Evolutionary conservation across 306 rosid genomes (phyloP).

Genomic region (Castanospermum australe): DNA sequence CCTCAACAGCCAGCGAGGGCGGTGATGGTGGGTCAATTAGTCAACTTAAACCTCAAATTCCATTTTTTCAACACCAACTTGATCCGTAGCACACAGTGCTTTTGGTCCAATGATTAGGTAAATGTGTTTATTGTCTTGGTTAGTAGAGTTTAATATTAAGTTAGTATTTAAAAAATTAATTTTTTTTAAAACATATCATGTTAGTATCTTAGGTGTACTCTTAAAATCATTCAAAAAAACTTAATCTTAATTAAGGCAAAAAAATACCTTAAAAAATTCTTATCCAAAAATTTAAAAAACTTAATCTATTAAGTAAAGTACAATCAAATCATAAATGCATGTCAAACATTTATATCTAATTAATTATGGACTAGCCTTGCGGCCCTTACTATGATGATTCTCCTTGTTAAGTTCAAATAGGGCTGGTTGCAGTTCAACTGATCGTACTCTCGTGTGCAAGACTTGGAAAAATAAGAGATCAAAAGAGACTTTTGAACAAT

Average conservation of each 20-base stretch:
- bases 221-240: no score
- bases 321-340: background rate
- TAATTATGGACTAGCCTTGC: background rate
- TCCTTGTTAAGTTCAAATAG: background rate
- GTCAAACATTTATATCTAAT: background rate
- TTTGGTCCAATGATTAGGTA: no score
- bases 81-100: no score
- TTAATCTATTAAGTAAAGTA: no score
- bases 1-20: background rate
- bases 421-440: background rate
- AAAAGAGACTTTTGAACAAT: background rate
- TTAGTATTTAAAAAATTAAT: no score
- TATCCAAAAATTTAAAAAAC: no score
- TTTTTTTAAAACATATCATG: no score
- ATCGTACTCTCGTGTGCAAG: background rate
- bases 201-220: no score
- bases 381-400: background rate
- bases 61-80: background rate
- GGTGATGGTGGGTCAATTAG: background rate
- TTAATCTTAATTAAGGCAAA: no score
- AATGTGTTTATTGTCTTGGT: no score
- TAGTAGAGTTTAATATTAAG: no score
- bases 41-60: background rate
- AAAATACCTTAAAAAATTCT: no score
- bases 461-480: background rate